Evolutionary conservation across 2,329 filamentous ascomycete genomes (phyloP), one percentile per base, ranked within the genome.

Genomic region (Bipolaris zeicola): DNA sequence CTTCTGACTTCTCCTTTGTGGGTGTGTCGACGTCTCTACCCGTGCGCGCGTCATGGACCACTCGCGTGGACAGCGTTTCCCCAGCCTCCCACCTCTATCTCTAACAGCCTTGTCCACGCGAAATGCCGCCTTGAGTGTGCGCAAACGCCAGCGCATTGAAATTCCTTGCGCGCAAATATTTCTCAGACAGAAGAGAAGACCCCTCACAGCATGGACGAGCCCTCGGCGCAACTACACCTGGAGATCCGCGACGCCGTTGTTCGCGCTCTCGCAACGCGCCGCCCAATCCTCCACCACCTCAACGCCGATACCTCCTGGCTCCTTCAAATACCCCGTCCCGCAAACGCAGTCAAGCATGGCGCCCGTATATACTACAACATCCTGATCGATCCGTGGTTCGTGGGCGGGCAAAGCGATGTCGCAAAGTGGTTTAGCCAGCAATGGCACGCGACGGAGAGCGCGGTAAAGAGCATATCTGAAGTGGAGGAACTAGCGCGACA

Each of bases 301-400:
- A 89, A 89, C 70, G 86, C 83, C 63, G 87, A 89, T 74, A 88
- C 85, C 4, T 85, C 83, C 20, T 89, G 87, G 87, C 78, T 89
- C 2, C 75, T 89, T n/a, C 85, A 87, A 58, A 77, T 89, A 7
- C 86, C 87, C 1, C 81, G 82, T 42, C 85, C 85, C 5, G 65
- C 75, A 0, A 72, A 75, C 28, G 75, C 76, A 2, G 66, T 76
- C 20, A 77, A 72, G 45, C 77, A 79, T 38, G 74, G 74, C n/a
- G 69, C 67, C 47, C 80, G 82, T 16, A 75, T 78, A 16, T 87
- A 84, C 63, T 89, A 83, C 78, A 89, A 89, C 66, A 79, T 89
- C 47, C 74, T 89, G 18, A 80, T 89, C 41, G 87, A 89, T 66
- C 87, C 87, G 0, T 89, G 87, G 87, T 78, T 89, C 2, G 74